Percentiles rank a stretch among this genome's conserved stretches.
phyloP scores from a whole-genome alignment of 177 flowering plant genomes.

The Vitis hybrid region DNA sequence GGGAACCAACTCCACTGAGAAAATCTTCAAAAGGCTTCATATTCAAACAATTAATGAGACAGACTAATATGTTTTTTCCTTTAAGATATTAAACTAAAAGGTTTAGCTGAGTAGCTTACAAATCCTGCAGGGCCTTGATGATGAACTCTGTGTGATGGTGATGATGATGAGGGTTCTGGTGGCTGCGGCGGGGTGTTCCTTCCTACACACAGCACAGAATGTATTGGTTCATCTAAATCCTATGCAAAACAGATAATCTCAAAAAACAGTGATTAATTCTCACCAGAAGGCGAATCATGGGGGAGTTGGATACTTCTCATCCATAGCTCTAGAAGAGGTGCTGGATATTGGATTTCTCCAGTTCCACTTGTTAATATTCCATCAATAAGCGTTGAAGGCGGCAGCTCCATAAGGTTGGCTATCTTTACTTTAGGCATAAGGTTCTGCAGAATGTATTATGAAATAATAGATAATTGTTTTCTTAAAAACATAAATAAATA shows the following conservation, averaged over 20 bases:
- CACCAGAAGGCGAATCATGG: conserved; percentile 62
- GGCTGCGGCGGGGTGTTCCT: conserved; percentile 43
- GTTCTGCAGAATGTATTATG: background rate
- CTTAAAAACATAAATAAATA: background rate
- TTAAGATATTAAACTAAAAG: background rate
- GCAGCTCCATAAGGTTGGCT: conserved; percentile 57
- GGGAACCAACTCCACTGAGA: conserved; percentile 45
- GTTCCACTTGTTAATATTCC: conserved; percentile 33
- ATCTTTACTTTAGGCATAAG: conserved; percentile 41
- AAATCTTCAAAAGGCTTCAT: conserved; percentile 61
- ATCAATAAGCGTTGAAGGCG: conserved; percentile 50
- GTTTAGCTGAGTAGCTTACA: conserved; percentile 38
- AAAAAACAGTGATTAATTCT: conserved; percentile 13
- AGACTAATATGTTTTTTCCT: background rate
- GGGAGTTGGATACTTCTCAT: conserved; percentile 39
- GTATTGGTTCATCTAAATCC: background rate
- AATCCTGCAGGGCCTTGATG: conserved; percentile 29
- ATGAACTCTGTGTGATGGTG: conserved; percentile 30
- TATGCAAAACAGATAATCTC: background rate
- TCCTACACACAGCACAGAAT: conserved; percentile 32
- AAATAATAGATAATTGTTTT: background rate
- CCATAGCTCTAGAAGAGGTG: conserved; percentile 63
- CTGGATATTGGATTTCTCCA: conserved; percentile 52
- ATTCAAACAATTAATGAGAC: conserved; percentile 14
- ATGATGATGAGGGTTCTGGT: conserved; percentile 53